Conservation (phyloP, 108 stramenopile genomes). For the Skeletonema menzelii region DNA sequence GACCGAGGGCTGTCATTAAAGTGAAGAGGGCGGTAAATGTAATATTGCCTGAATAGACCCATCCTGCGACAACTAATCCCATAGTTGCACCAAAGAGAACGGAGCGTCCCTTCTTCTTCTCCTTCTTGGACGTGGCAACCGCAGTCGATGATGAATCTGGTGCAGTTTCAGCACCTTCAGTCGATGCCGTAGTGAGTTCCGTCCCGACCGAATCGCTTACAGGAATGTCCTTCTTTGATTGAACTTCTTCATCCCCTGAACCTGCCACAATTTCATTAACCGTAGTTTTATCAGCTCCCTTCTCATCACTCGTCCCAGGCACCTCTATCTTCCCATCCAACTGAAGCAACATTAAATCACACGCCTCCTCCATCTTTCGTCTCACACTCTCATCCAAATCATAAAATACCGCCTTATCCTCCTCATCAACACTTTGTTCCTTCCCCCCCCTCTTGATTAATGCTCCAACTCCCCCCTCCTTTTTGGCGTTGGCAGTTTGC, state of each 20-base stretch:
- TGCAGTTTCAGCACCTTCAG: constrained; percentile 1
- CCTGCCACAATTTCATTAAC: not conserved
- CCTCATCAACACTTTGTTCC: not conserved
- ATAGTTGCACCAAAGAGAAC: constrained; percentile 83
- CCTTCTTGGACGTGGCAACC: constrained; percentile 3
- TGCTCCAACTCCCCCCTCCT: not conserved
- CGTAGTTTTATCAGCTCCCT: not conserved
- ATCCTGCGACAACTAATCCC: constrained; percentile 82
- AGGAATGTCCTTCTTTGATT: not conserved
- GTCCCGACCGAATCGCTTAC: not conserved
- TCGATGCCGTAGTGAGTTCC: constrained; percentile 8
- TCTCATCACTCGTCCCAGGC: not conserved
- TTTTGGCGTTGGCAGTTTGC: not conserved
- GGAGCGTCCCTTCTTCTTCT: constrained; percentile 57
- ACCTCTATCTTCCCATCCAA: constrained; percentile 4
- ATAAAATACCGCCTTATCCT: constrained; percentile 13
- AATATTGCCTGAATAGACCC: constrained; percentile 94
- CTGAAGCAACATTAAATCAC: constrained; percentile 34
- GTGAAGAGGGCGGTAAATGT: constrained; percentile 90
- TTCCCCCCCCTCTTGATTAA: not conserved
- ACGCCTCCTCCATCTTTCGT: constrained; percentile 29
- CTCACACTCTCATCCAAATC: constrained; percentile 19
- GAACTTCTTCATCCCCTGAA: not conserved
- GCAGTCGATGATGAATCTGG: not conserved
- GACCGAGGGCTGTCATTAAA: constrained; percentile 85